Evolutionary conservation across 345 rosid genomes (phyloP).

Genomic region (Camelina hispida): DNA sequence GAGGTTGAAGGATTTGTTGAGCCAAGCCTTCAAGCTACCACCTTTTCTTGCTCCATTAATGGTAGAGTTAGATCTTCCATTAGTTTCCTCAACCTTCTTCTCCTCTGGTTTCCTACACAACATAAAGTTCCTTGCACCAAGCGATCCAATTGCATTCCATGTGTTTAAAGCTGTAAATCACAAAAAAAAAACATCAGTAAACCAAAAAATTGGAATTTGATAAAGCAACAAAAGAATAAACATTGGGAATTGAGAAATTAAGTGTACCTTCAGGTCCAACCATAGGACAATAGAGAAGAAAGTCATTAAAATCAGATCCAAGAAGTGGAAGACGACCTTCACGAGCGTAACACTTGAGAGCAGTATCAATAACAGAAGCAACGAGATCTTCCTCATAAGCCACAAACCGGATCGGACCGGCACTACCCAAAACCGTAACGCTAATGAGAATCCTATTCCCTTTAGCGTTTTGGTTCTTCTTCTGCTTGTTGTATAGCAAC

Average conservation of each 20-base stretch:
- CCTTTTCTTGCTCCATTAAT: slow-evolving; percentile 51
- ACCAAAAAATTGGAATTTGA: slow-evolving; percentile 6
- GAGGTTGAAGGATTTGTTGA: slow-evolving; percentile 81
- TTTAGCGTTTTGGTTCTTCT: slow-evolving; percentile 66
- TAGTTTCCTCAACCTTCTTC: slow-evolving; percentile 46
- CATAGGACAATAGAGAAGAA: slow-evolving; percentile 75
- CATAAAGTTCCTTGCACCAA: slow-evolving; percentile 80
- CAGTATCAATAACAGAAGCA: slow-evolving; percentile 78
- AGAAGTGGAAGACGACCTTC: slow-evolving; percentile 96
- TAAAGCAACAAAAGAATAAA: not conserved
- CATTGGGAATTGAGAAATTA: not conserved
- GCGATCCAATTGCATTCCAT: slow-evolving; percentile 83
- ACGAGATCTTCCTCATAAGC: slow-evolving; percentile 79
- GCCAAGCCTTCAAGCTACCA: slow-evolving; percentile 92
- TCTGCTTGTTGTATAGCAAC: slow-evolving; percentile 88
- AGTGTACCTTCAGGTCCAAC: slow-evolving; percentile 65
- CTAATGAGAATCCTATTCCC: slow-evolving; percentile 79
- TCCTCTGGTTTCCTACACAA: slow-evolving; percentile 82
- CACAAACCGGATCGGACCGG: slow-evolving; percentile 95
- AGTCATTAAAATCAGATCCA: slow-evolving; percentile 77
- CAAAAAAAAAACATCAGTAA: slow-evolving; percentile 19
- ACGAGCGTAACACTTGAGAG: slow-evolving; percentile 88
- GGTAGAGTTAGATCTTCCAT: slow-evolving; percentile 44
- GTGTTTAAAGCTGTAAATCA: slow-evolving; percentile 67
- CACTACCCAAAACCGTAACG: slow-evolving; percentile 87